These are phyloP conservation scores for Gonium pectorale DNA, from an alignment of 139 green algal genomes.

Conservation along the genomic window DNA sequence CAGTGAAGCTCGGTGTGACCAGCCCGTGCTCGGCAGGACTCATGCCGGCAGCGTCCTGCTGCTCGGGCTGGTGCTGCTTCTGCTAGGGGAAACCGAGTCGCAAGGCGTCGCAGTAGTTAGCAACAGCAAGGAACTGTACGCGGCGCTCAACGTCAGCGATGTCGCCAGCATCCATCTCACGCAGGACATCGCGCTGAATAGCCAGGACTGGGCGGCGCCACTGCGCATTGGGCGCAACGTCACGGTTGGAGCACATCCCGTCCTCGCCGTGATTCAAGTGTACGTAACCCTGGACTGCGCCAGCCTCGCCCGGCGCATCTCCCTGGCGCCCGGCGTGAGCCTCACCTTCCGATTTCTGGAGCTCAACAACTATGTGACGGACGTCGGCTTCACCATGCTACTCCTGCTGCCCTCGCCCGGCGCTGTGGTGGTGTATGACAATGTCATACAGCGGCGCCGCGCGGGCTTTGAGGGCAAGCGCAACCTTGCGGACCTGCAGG, in stretches of 20 bases:
- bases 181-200: neutral
- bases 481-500: neutral
- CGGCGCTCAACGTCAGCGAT: neutral
- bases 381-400: constrained; percentile 11
- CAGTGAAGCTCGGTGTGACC: too few species aligned
- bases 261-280: neutral
- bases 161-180: neutral
- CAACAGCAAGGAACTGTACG: constrained; percentile 19
- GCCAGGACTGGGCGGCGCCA: neutral
- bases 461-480: neutral
- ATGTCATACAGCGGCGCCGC: neutral
- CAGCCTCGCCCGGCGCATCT: neutral
- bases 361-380: neutral
- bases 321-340: neutral
- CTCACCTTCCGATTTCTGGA: constrained; percentile 12
- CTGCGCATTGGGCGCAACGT: constrained; percentile 8
- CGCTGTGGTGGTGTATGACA: neutral
- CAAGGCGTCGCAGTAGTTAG: neutral
- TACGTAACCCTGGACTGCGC: constrained; percentile 1
- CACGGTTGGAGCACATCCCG: neutral
- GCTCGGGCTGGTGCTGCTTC: too few species aligned
- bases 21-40: too few species aligned
- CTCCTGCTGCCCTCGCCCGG: neutral
- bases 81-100: too few species aligned
- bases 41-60: too few species aligned